Base-by-base conservation (phyloP, 768 basidiomycete species). In the Ramaria rubella region DNA sequence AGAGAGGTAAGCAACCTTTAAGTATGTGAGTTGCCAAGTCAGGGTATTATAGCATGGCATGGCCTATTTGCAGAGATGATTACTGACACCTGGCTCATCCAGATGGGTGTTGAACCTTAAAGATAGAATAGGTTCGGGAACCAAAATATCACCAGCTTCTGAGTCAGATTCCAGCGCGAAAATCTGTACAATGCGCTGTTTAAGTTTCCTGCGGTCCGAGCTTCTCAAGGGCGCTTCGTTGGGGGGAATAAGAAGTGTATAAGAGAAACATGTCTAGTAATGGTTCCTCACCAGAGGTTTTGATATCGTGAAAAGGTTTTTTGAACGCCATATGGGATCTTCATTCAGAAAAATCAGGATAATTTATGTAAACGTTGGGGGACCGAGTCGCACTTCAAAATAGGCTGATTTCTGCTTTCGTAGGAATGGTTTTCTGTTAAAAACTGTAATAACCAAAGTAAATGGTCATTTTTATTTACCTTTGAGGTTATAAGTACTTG, bases 131-230 rank as follows among this genome's bases (percentile, higher is more conserved):
- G 87, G 85, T 4, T 87, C 87, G 1, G 90, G 90, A 0, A 90
- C 85, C 31, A 91, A 75, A 3, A 77, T 44, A 59, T 89, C 86
- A 4, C 81, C 86, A 53, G 81, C 78, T 62, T 87, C 86, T 31
- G 76, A n/a, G n/a, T n/a, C n/a, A 63, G 2, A n/a, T 55, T 40
- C 29, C 6, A 80, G 60, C 0, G 62, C 67, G 65, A 79, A 90
- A 0, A 72, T 54, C 26, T 78, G 60, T 12, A 81, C 59, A 15
- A 83, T 72, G 21, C 80, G 79, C 62, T 85, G 81, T 63, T 75
- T 84, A 19, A 90, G 75, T 65, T 87, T 89, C 38, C 83, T 79
- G 26, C 86, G 73, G 64, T 90, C 87, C 7, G 87, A 89, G 67
- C 77, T 79, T 42, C 87, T 78, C 6, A 91, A 71, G 6, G 87